Evolutionary conservation across 768 basidiomycete species (phyloP), one percentile per base, ranked within the genome.

Genomic region (Termitomyces sp.): DNA sequence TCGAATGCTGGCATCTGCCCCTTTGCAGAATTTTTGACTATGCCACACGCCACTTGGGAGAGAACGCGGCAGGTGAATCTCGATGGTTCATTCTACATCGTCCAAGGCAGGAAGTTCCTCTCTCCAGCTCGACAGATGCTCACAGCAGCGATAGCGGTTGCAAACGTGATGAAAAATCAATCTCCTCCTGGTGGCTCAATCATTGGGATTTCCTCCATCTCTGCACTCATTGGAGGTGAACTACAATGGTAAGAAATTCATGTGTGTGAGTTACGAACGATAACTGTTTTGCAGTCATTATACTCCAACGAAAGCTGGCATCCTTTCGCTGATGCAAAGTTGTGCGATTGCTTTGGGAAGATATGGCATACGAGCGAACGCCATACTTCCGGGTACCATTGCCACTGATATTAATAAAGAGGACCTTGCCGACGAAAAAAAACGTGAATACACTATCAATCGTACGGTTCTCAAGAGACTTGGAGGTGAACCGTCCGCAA

Each of bases 341-440:
- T 88, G 86, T 66, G 89, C 90, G 4, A 84, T 90, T 46, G 89
- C 90, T 4, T 76, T 91, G 28, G 89, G 89, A n/a, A 87, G 88
- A 63, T 84, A 89, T 71, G 83, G 84, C 53, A 92, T 92, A 64
- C 81, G 90, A 40, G 89, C 85, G 44, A 88, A 88, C 67, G 84
- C 87, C 4, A 73, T 88, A 55, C 79, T 90, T n/a, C 89, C 90
- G 15, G 89, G 90, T 9, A 91, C 90, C 2, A 88, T 91, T 64
- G 87, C 81, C 45, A 92, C 91, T 20, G 81, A 87, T 64, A 91
- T 91, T 73, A 91, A 92, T 74, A 84, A 84, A 66, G 89, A 89
- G 62, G 89, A 92, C 71, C 80, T 92, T 36, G 69, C 85, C 13
- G 81, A 89, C 65, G 69, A 71, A 2, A 71, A 67, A 48, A 91